Percentiles rank a stretch among this genome's conserved stretches.
phyloP scores from a whole-genome alignment of 1,284 basidiomycete species.

The Cryptococcus maquisensis region DNA sequence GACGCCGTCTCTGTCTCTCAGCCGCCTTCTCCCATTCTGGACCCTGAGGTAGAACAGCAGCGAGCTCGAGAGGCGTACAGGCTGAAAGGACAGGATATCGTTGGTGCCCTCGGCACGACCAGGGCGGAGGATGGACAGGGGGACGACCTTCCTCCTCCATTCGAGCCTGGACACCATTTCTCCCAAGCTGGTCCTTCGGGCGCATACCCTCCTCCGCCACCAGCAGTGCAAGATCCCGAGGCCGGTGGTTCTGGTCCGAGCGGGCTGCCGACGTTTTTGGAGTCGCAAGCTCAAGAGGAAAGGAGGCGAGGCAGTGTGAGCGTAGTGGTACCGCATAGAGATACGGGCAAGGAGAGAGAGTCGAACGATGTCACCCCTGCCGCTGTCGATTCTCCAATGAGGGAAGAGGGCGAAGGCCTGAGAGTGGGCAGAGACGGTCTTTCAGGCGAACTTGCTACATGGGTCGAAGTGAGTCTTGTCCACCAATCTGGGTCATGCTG shows the following conservation, averaged over 20 bases:
- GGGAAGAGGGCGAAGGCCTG: background rate
- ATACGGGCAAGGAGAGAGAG: background rate
- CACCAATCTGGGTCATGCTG: background rate
- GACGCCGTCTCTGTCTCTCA: too few species aligned
- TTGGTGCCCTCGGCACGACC: conserved; percentile 39
- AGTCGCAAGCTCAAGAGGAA: conserved; percentile 33
- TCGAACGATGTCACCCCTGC: background rate
- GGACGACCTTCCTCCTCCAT: conserved; percentile 37
- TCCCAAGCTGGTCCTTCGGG: conserved; percentile 11
- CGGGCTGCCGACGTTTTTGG: conserved; percentile 37
- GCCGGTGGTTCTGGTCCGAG: background rate
- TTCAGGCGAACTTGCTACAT: conserved; percentile 38
- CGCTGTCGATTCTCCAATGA: conserved; percentile 10
- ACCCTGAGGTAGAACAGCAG: conserved; percentile 12
- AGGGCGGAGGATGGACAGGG: conserved; percentile 4
- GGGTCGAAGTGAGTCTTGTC: conserved; percentile 38
- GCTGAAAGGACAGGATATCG: conserved; percentile 44
- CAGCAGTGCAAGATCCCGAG: background rate
- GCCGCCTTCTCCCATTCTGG: too few species aligned
- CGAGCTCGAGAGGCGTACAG: conserved; percentile 40
- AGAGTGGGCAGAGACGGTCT: conserved; percentile 23
- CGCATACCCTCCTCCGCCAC: background rate
- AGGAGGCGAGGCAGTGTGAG: background rate
- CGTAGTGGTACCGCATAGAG: background rate
- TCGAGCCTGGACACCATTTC: conserved; percentile 17